Evolutionary conservation across 768 basidiomycete species (phyloP), one percentile per base, ranked within the genome.

Genomic region (Leccinum obscurum): DNA sequence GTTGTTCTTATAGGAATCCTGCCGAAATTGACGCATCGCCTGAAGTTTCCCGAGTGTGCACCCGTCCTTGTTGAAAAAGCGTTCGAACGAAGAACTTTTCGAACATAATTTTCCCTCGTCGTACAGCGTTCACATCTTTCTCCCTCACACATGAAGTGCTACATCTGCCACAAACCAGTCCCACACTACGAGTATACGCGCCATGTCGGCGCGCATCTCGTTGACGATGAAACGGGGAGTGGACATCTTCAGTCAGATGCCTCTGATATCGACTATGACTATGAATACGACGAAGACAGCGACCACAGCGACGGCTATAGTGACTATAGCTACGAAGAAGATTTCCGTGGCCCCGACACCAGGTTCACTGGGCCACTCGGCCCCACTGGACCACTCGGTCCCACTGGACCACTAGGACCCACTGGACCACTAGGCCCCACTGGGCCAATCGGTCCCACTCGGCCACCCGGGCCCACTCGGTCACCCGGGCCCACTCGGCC

Each of bases 111-210:
- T n/a, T n/a, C 9, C 15, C 41, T 2, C 17, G n/a, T n/a, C 41
- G 9, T n/a, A 41, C 41, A 41, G 41, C 39, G 9, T 41, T 9
- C 39, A 41, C 37, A n/a, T 41, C n/a, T 41, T n/a, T n/a, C 41
- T 41, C n/a, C 8, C 17, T 14, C 37, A 39, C 39, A 4, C 39
- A 64, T 71, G 60, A 32, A 59, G 62, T 70, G 68, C 14, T 52
- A 59, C 52, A 56, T 69, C 41, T 71, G 68, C 44, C 50, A 55
- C 28, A 13, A 44, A 17, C 6, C n/a, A 17, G n/a, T 70, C 46
- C 3, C 54, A 39, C 64, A 34, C 9, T 22, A 60, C 44, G 52
- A 71, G n/a, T 66, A 60, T 37, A 49, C 28, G 9, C 54, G 7
- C 13, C 69, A 70, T 60, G 6, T 62, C 48, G 46, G 35, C 10